Conservation (phyloP, 2,329 filamentous ascomycete genomes). For the Verticillium nonalfalfae region DNA sequence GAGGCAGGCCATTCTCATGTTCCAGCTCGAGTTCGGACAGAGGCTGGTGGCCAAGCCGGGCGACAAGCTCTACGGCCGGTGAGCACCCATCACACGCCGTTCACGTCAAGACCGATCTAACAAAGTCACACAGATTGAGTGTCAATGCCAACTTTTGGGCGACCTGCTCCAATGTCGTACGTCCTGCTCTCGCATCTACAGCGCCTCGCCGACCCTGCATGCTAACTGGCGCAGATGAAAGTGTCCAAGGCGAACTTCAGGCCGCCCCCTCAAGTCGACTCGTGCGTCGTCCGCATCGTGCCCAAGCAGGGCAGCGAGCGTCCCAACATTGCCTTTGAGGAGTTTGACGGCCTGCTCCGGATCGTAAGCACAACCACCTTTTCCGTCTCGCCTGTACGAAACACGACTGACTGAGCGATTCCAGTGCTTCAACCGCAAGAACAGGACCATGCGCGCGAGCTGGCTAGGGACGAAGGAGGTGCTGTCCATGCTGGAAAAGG, state of each 20-base stretch:
- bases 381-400: background rate
- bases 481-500: slow-evolving; percentile 66
- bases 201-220: background rate
- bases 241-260: slow-evolving; percentile 66
- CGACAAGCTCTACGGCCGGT: slow-evolving; percentile 40
- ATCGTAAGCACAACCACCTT: slow-evolving; percentile 43
- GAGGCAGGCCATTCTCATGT: slow-evolving; percentile 84
- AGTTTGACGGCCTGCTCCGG: slow-evolving; percentile 86
- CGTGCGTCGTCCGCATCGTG: slow-evolving; percentile 81
- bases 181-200: background rate
- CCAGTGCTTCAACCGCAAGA: slow-evolving; percentile 60
- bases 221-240: slow-evolving; percentile 8
- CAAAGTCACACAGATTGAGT: slow-evolving; percentile 5
- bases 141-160: slow-evolving; percentile 14
- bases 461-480: slow-evolving; percentile 79
- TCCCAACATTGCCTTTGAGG: slow-evolving; percentile 85
- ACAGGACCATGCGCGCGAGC: slow-evolving; percentile 75
- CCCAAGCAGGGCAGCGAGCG: slow-evolving; percentile 72
- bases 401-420: background rate
- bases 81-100: slow-evolving; percentile 35
- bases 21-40: slow-evolving; percentile 91
- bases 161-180: slow-evolving; percentile 11
- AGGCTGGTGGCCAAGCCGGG: slow-evolving; percentile 75
- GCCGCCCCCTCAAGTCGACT: slow-evolving; percentile 88
- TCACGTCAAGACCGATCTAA: background rate